Evolutionary conservation across 163 green algal species (phyloP).

Genomic region (Chloroidium sp.): DNA sequence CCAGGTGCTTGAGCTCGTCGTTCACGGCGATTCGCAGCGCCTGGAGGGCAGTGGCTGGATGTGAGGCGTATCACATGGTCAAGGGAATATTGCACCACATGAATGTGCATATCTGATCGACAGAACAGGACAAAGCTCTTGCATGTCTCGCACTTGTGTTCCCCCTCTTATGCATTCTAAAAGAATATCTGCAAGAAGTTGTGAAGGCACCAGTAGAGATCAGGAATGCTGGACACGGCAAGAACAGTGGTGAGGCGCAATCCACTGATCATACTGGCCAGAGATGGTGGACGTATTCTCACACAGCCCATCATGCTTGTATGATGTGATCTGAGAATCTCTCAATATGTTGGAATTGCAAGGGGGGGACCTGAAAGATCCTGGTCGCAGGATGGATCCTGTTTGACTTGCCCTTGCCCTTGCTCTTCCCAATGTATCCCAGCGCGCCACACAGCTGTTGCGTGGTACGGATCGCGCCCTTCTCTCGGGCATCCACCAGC

Average conservation of each 20-base stretch:
- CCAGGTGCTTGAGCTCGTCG: conserved; percentile 70
- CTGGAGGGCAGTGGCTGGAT: conserved; percentile 23
- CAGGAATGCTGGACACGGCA: background rate
- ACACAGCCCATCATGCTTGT: background rate
- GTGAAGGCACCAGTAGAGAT: too few species aligned
- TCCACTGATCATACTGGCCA: background rate
- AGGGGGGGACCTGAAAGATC: conserved; percentile 65
- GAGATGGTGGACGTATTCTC: background rate
- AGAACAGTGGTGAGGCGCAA: background rate
- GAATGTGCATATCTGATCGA: background rate
- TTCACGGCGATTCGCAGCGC: conserved; percentile 95
- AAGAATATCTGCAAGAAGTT: too few species aligned
- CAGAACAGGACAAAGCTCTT: background rate
- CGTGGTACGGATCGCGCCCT: conserved; percentile 59
- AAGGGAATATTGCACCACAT: background rate
- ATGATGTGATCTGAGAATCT: too few species aligned
- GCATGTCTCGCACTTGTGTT: too few species aligned
- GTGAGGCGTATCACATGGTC: background rate
- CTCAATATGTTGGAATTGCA: too few species aligned
- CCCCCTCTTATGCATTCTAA: too few species aligned
- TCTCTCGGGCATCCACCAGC: conserved; percentile 49
- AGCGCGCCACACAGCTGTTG: conserved; percentile 56
- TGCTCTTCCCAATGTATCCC: background rate
- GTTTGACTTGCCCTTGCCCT: conserved; percentile 13
- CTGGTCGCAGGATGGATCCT: conserved; percentile 86